Base-by-base conservation (phyloP, 1,284 basidiomycete genomes). In the Leucoagaricus sp. region DNA sequence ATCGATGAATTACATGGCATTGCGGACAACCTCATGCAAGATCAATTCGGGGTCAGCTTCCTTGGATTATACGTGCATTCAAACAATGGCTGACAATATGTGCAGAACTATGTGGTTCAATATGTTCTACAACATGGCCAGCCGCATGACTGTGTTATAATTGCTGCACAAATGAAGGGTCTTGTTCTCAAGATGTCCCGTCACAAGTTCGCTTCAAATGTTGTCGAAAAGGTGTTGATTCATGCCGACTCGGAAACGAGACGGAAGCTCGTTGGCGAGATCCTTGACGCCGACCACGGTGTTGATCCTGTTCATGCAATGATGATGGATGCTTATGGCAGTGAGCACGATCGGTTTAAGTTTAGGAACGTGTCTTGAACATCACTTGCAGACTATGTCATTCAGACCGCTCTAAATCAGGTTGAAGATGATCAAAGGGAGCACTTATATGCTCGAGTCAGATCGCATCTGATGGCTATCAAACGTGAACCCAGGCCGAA, bases 141-240 rank as follows among this genome's bases (percentile, higher is more conserved):
- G 59, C 75, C 78, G 2, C 77, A 84, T 8, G 96, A 98, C 69
- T 83, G 85, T 49, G 76, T 78, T 6, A 74, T 81, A 56, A 84
- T 98, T 47, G 80, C 97, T 57, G 72, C 73, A 9, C 85, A 86
- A 65, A 82, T 98, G 58, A 85, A 84, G 21, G 91, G 93, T 1
- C 86, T 91, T 64, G 83, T 99, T 68, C 71, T 95, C 31, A 76
- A 80, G 60, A 85, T 95, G 80, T 83, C 91, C 1, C 84, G 87
- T 47, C 96, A 98, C 76, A 98, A 98, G 72, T 98, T 96, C 67
- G 95, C 96, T 1, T 96, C 93, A 4, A 99, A 99, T 67, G 97
- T 99, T 17, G 91, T 94, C 69, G 97, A 99, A 75, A 94, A 95
- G 72, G 94, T 94, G 1, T 80, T 98, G 45, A 71, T 87, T 21